Conservation (phyloP, 345 rosid species). For the Acer yangbiense region DNA sequence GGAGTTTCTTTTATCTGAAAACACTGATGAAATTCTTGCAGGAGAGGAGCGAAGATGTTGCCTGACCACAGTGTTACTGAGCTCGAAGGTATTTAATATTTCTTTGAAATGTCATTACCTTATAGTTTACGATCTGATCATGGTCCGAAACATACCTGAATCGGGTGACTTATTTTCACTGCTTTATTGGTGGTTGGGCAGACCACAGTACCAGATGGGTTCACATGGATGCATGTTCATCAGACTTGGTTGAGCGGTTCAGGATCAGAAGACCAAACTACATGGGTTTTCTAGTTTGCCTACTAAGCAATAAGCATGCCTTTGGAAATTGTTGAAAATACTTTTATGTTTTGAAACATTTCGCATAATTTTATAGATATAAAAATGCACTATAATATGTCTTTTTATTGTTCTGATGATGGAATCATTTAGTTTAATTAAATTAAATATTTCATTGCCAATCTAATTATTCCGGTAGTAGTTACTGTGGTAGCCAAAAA, state of each 20-base stretch:
- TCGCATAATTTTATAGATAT: too few species aligned
- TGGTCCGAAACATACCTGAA: neutral
- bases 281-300: constrained; percentile 39
- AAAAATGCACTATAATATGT: neutral
- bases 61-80: constrained; percentile 45
- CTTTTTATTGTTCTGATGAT: neutral
- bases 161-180: neutral
- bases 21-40: constrained; percentile 15
- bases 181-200: constrained; percentile 20
- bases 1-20: neutral
- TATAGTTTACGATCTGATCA: neutral
- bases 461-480: too few species aligned
- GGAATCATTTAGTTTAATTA: neutral
- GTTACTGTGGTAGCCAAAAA: too few species aligned
- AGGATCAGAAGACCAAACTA: constrained; percentile 27
- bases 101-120: neutral
- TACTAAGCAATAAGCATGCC: neutral
- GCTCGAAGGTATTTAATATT: constrained; percentile 39
- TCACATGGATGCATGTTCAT: constrained; percentile 57
- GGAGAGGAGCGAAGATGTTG: constrained; percentile 44
- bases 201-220: constrained; percentile 25
- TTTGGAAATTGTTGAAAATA: too few species aligned
- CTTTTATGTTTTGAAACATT: too few species aligned
- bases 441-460: too few species aligned
- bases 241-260: constrained; percentile 62